Base-by-base conservation (phyloP, 495 filamentous ascomycete species). In the Apiosordaria backusii region DNA sequence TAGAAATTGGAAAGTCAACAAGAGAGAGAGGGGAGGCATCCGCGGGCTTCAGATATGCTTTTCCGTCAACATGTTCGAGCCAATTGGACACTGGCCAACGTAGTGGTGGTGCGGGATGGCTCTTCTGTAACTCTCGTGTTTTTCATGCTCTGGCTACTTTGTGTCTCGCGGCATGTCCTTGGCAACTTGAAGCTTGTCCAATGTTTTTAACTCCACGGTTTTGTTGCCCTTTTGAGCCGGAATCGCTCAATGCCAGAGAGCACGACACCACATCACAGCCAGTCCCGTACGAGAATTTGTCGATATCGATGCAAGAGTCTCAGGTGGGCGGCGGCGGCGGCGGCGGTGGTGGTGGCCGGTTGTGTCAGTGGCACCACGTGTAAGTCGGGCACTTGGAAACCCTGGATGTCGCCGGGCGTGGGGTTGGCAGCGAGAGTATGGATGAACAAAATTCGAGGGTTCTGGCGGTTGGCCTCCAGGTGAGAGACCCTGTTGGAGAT, bases 341-440 rank as follows among this genome's bases (percentile, higher is more conserved):
- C 18, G 50, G 50, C 21, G 52, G 52, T 55, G 52, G 52, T 55
- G 52, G 52, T 55, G 52, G 52, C 10, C 52, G 52, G 52, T 23
- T 21, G 52, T 55, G 52, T 22, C 52, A 55, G n/a, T 77, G 75
- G 75, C 68, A 77, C 75, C 75, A 77, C 75, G 75, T 77, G 75
- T 77, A 73, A 70, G 35, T 75, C 68, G 72, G 71, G 73, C 70
- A 70, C 67, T 25, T 18, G 5, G 63, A 67, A 60, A 50, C 62
- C 50, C 61, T 65, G 60, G 52, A 62, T 65, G 57, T 45, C 18
- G 65, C 68, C 57, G 61, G 67, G 69, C 68, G 69, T 72, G 73
- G 73, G 73, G 69, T 69, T 69, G 62, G 59, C 24, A 23, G 59
- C 16, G 63, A 57, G 18, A 57, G 60, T 54, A 4, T 63, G 63